Base-by-base conservation (phyloP, 2,329 filamentous ascomycete species). In the Epichloe hybrida region DNA sequence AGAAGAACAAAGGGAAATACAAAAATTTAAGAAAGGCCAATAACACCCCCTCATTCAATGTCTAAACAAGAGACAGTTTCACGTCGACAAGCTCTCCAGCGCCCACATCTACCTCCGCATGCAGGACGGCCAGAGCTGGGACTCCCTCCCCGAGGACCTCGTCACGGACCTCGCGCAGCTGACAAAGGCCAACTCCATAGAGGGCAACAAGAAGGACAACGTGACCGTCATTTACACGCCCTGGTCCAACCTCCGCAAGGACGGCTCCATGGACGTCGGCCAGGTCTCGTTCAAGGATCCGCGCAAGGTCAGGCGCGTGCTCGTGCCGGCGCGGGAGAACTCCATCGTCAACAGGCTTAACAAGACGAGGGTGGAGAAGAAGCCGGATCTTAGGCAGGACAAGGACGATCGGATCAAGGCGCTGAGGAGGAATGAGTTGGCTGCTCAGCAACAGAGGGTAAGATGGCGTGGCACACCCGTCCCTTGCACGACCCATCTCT, bases 151-250 rank as follows among this genome's bases (percentile, higher is more conserved):
- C 0, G 64, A 80, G 54, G 79, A 80, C 3, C 75, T 98, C 31
- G 65, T 98, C 53, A 79, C 76, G 57, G 93, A 98, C 68, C 88
- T 93, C 61, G 93, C 87, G n/a, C 93, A 98, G 68, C 75, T 98
- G 60, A 98, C 93, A 52, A 98, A 98, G 71, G 93, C 93, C 55
- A 98, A 98, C 71, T 96, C 89, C 52, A 98, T 98, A 60, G 93
- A 98, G 73, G 93, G 93, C 56, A 98, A 98, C 74, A 98, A 98
- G 70, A 97, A 96, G 69, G 91, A 97, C 68, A 97, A 97, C 69
- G 75, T 98, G 61, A 95, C 89, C 15, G 69, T 98, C 62, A 94
- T 98, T 62, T 98, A 98, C 72, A 98, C 93, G 4, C 93, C 93
- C 6, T 97, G 93, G 89, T 86, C 87, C 43, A 98, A 98, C 66